phyloP scores from a whole-genome alignment of 192 early-diverging fungal species.

The Nowakowskiella sp. region DNA sequence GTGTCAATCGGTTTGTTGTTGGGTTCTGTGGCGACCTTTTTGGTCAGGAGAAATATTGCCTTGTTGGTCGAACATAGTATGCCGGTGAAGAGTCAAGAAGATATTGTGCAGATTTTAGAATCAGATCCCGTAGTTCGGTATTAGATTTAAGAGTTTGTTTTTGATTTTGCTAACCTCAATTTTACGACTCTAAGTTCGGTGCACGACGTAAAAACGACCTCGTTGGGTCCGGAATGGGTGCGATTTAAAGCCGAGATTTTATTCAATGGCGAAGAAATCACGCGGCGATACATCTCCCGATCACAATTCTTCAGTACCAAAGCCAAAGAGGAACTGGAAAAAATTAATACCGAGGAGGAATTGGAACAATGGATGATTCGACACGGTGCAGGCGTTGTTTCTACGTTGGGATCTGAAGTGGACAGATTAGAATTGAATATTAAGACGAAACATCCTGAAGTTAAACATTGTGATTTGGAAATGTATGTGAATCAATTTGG shows the following conservation, averaged over 20 bases:
- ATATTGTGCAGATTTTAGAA: slow-evolving; percentile 38
- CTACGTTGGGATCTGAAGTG: slow-evolving; percentile 38
- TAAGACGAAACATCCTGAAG: slow-evolving; percentile 38
- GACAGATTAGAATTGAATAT: slow-evolving; percentile 44
- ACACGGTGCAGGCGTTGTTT: slow-evolving; percentile 34
- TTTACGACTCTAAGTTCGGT: slow-evolving; percentile 21
- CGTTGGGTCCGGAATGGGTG: slow-evolving; percentile 39
- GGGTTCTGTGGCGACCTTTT: slow-evolving; percentile 33
- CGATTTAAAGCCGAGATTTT: slow-evolving; percentile 56
- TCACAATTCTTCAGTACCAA: slow-evolving; percentile 6
- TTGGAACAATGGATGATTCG: slow-evolving; percentile 30
- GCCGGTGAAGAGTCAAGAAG: slow-evolving; percentile 14
- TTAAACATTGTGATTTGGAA: slow-evolving; percentile 49
- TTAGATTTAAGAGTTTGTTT: not conserved
- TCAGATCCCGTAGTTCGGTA: slow-evolving; percentile 41
- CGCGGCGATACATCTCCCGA: slow-evolving; percentile 27
- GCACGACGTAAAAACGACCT: slow-evolving; percentile 51
- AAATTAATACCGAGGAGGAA: slow-evolving; percentile 29
- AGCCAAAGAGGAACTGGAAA: slow-evolving; percentile 24
- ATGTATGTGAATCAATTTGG: no score
- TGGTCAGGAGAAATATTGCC: slow-evolving; percentile 43
- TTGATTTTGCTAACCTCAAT: not conserved
- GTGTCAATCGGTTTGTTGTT: slow-evolving; percentile 43
- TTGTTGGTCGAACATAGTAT: slow-evolving; percentile 38
- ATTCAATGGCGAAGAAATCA: slow-evolving; percentile 45